Base-by-base conservation (phyloP, 2,329 filamentous ascomycete genomes). In the Colletotrichum eremochloae region DNA sequence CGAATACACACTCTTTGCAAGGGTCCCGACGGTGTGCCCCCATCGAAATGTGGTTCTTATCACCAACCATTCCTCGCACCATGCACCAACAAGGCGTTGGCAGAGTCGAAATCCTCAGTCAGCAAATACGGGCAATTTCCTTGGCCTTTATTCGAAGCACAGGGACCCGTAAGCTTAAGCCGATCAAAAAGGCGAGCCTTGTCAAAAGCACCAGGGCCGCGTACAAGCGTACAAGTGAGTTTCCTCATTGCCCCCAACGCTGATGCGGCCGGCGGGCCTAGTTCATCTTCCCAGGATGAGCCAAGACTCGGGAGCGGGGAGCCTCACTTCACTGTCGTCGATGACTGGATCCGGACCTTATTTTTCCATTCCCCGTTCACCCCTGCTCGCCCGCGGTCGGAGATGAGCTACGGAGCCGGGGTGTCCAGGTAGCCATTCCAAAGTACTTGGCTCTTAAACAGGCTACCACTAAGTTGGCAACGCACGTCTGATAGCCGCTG, bases 331-430 rank as follows among this genome's bases (percentile, higher is more conserved):
- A 24, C 29, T 38, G 8, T 44, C 33, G 33, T 44, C 53, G 44
- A 29, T 18, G 18, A 72, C 70, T 72, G 70, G 70, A 63, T 65
- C 66, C 70, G 70, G 70, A 50, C 66, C 38, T 42, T 60, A 61
- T 65, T 72, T 65, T 50, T 70, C 70, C 70, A 65, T 55, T 29
- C 66, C 53, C 60, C 60, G 66, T 50, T 24, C 53, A 56, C 48
- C 46, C 61, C 38, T 46, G 29, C 29, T 52, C 44, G 60, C 18
- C 58, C 29, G 29, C 31, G 46, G 55, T 40, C 61, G 70, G 67
- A 72, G 61, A 72, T 72, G 67, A 63, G 65, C 55, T 3, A 11
- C 31, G 29, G 46, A 44, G 18, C 36, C 38, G 42, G 70, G 70
- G 53, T 36, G 33, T 38, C 18, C 14, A 3, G 18, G 4, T 11